Evolutionary conservation across 805 yeast species (phyloP), one percentile per base, ranked within the genome.

Genomic region (Yarrowia sp.): DNA sequence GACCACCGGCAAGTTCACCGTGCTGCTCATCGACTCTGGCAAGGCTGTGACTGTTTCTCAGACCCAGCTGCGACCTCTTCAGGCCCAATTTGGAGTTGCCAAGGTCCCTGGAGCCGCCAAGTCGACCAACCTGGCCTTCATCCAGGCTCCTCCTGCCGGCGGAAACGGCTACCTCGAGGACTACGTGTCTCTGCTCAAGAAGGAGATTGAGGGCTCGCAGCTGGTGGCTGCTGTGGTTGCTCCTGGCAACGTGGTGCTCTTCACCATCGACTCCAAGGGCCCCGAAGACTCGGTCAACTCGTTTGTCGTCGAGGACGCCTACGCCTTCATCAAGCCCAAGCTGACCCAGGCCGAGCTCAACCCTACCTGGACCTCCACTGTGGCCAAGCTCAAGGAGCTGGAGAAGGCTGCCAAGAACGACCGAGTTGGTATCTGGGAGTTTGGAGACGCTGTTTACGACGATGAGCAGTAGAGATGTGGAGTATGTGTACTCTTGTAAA

Each of bases 351-450:
- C 54, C 16, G 64, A 44, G 46, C 26, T 33, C 46, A 48, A 44
- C 46, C 19, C 35, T 5, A 71, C 70, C 4, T 78, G 76, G 72
- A 67, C 68, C 2, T 66, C 74, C 40, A 82, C 80, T 63, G 77
- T 76, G 51, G 77, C 77, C 33, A 76, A 73, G 8, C 73, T 85
- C 62, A 65, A 77, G 56, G 74, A 71, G 33, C 77, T 79, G 2
- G 87, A 88, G 73, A 66, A 69, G 19, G 70, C 68, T 7, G 91
- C 91, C 30, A 83, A 80, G 71, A 62, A 74, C 17, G 74, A 70
- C 33, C 85, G 84, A 67, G 70, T 75, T 21, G 92, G 92, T 4
- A 86, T 89, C 72, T 88, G 92, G 92, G 85, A 85, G 74, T 85
- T 83, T 69, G 92, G 92, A 59, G 91, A 88, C 71, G 82, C 88